These are phyloP conservation scores for Fistulifera solaris DNA, from an alignment of 108 stramenopile species.

Conservation along the genomic window DNA sequence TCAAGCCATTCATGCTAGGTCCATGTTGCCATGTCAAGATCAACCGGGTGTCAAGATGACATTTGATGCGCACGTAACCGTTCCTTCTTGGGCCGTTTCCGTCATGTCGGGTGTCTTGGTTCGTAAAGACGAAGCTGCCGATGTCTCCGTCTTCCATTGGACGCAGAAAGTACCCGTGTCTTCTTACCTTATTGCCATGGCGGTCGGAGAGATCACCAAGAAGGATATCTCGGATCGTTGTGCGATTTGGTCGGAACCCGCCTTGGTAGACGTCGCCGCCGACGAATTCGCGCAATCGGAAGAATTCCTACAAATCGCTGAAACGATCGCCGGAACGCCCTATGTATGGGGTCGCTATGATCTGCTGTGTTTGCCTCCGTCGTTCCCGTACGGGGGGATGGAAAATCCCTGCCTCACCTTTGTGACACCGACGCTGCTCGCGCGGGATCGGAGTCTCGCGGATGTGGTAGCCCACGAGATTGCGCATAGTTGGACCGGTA, in stretches of 20 bases:
- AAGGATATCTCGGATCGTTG: slow-evolving; percentile 72
- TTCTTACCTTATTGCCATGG: slow-evolving; percentile 91
- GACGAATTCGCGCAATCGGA: slow-evolving; percentile 93
- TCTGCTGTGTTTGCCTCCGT: slow-evolving; percentile 90
- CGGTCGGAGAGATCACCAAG: slow-evolving; percentile 76
- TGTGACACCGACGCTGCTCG: slow-evolving; percentile 95
- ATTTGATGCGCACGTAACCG: slow-evolving; percentile 76
- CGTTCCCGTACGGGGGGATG: slow-evolving; percentile 98
- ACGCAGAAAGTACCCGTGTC: slow-evolving; percentile 88
- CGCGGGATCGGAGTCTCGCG: slow-evolving; percentile 89
- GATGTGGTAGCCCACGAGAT: slow-evolving; percentile 95
- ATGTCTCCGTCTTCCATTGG: slow-evolving; percentile 39
- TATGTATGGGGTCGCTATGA: slow-evolving; percentile 96
- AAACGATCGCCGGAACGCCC: slow-evolving; percentile 51
- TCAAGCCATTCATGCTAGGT: slow-evolving; percentile 95
- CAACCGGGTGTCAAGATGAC: slow-evolving; percentile 81
- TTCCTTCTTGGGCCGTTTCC: slow-evolving; percentile 84
- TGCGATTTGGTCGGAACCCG: slow-evolving; percentile 90
- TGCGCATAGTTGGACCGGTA: slow-evolving; percentile 91
- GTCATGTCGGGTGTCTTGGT: slow-evolving; percentile 88
- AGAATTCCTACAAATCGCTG: slow-evolving; percentile 81
- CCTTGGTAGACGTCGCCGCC: slow-evolving; percentile 83
- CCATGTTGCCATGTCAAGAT: slow-evolving; percentile 93
- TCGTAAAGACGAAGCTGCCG: slow-evolving; percentile 8
- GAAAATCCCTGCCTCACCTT: slow-evolving; percentile 96